Evolutionary conservation across 768 basidiomycete genomes (phyloP), one percentile per base, ranked within the genome.

Genomic region (Dacryopinax spathularia): DNA sequence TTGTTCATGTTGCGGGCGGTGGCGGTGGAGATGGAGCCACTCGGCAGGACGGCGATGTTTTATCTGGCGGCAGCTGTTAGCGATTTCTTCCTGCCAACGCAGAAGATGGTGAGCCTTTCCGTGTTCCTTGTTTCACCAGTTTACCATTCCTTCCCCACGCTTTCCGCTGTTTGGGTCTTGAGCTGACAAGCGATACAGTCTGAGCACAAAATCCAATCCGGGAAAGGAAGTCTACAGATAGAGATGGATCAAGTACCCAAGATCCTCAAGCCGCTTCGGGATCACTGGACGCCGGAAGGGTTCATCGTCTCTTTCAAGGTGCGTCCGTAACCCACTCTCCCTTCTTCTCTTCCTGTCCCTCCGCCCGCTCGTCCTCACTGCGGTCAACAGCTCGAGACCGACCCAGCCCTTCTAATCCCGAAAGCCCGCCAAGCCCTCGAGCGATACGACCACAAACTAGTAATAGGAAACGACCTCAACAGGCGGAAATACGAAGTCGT

Each of bases 241-340:
- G 94, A 98, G 74, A 99, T 98, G 96, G 96, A 99, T 71, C 93
- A 97, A 73, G 94, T 98, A 0, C 96, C 96, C 7, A 99, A 99
- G 75, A 86, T 97, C 34, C 77, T 99, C 48, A 89, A 90, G 73
- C 88, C 92, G 0, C 78, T 99, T 76, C 93, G 97, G 6, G 85
- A 88, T 44, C 91, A 98, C 72, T 99, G 96, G 95, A 87, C 85
- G 1, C 84, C 80, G 6, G 84, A 89, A 44, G 94, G 91, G 0
- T 98, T 85, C 72, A 86, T 97, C 36, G 91, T 99, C 37, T 95
- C 92, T 0, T 99, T 99, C 82, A 99, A 99, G 83, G 95, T 92
- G 63, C 22, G 72, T 35, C 29, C 60, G 3, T 34, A 39, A 13
- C 25, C 1, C 1, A 33, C 48, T 39, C n/a, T 59, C 27, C 37